These are phyloP conservation scores for Alternaria brassicae DNA, from an alignment of 2,329 filamentous ascomycete genomes.

Conservation along the genomic window DNA sequence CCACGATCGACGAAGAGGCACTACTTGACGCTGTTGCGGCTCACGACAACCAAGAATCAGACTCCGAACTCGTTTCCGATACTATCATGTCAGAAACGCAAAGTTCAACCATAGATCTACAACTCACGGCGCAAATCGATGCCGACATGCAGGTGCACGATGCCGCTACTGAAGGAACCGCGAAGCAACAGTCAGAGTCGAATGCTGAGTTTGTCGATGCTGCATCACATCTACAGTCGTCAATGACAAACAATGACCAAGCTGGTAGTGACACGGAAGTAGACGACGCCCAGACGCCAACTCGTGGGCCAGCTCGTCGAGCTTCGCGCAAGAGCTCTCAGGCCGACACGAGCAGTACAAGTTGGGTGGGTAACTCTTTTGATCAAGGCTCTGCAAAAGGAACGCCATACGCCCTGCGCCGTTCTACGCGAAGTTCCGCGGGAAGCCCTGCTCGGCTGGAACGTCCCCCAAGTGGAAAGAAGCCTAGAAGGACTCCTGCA, in stretches of 20 bases:
- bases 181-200: conserved; percentile 22
- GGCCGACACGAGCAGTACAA: conserved; percentile 33
- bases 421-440: conserved; percentile 37
- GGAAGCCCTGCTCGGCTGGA: conserved; percentile 26
- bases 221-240: conserved; percentile 22
- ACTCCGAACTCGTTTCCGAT: conserved; percentile 11
- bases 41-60: conserved; percentile 12
- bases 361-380: conserved; percentile 50
- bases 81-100: conserved; percentile 32
- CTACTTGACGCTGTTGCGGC: conserved; percentile 22
- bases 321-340: conserved; percentile 12
- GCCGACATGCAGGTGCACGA: conserved; percentile 41
- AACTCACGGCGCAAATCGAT: conserved; percentile 47
- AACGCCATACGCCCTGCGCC: conserved; percentile 33
- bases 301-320: neutral
- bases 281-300: conserved; percentile 26
- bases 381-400: conserved; percentile 23
- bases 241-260: conserved; percentile 5
- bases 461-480: conserved; percentile 24
- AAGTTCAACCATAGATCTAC: conserved; percentile 43
- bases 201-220: conserved; percentile 36
- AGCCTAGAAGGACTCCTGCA: conserved; percentile 30
- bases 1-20: conserved; percentile 42
- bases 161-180: conserved; percentile 9
- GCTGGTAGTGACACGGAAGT: conserved; percentile 31